These are phyloP conservation scores for Lentinula detonsa DNA, from an alignment of 768 basidiomycete species.

Conservation along the genomic window DNA sequence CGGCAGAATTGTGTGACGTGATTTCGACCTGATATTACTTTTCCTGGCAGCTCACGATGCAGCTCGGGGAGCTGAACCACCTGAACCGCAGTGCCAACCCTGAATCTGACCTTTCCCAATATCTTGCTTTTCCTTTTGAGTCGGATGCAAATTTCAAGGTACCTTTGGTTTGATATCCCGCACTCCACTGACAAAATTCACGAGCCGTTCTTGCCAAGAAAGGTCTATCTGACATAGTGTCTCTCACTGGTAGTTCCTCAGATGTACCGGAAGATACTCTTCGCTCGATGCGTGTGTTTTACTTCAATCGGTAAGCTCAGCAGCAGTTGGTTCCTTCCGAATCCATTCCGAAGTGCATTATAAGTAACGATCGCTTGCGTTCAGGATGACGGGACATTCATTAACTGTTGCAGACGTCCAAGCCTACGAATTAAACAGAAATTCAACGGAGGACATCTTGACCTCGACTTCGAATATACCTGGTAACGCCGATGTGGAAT, in stretches of 20 bases:
- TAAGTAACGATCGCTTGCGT: background rate
- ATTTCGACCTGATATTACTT: too few species aligned
- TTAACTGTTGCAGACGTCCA: conserved; percentile 37
- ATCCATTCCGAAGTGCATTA: background rate
- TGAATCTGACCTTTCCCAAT: conserved; percentile 14
- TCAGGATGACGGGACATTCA: conserved; percentile 33
- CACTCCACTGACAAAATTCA: background rate
- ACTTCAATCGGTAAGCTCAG: conserved; percentile 54
- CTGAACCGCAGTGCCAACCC: too few species aligned
- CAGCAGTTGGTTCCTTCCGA: background rate
- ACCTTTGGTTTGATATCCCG: conserved; percentile 9
- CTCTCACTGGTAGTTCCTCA: conserved; percentile 24
- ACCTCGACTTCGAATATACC: background rate
- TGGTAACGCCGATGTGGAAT: background rate
- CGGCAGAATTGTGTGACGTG: too few species aligned
- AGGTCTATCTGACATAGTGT: conserved; percentile 55
- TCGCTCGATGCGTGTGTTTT: conserved; percentile 57
- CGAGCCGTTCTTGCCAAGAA: conserved; percentile 36
- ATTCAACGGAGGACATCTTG: background rate
- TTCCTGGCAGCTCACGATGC: too few species aligned
- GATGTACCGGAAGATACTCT: conserved; percentile 41
- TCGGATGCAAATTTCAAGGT: conserved; percentile 60
- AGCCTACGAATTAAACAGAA: conserved; percentile 23
- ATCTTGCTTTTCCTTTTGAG: conserved; percentile 44
- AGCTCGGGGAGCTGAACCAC: too few species aligned